phyloP scores from a whole-genome alignment of 1,284 basidiomycete genomes.

The Sporisorium scitamineum region DNA sequence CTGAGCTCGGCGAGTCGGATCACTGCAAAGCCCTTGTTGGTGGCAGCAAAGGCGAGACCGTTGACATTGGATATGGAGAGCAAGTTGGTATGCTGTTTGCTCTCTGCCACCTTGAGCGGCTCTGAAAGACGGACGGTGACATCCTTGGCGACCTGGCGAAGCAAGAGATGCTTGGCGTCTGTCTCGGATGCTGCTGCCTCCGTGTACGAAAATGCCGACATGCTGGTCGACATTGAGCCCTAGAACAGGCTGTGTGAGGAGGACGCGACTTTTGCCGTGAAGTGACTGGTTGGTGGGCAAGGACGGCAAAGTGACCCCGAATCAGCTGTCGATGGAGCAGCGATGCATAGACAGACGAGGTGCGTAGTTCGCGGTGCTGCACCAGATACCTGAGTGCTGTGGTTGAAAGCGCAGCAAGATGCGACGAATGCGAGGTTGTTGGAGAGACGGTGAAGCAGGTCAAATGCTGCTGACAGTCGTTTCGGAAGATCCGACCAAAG shows the following conservation, averaged over 20 bases:
- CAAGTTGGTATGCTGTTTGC: slow-evolving; percentile 60
- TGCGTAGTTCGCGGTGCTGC: slow-evolving; percentile 5
- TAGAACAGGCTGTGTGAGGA: not conserved
- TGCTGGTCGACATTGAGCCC: not conserved
- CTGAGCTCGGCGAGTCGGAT: slow-evolving; percentile 62
- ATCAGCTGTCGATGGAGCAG: slow-evolving; percentile 4
- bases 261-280: not conserved
- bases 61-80: slow-evolving; percentile 70
- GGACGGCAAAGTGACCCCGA: not conserved
- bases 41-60: slow-evolving; percentile 70
- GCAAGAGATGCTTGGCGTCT: slow-evolving; percentile 71
- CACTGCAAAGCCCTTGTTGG: slow-evolving; percentile 66
- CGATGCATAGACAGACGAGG: slow-evolving; percentile 13
- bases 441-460: not conserved
- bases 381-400: not conserved
- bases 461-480: not conserved
- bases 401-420: not conserved
- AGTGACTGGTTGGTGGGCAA: not conserved
- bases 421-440: not conserved
- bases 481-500: slow-evolving; percentile 13
- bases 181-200: slow-evolving; percentile 32
- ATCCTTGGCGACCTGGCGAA: slow-evolving; percentile 62
- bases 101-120: slow-evolving; percentile 49
- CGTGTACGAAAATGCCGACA: slow-evolving; percentile 15
- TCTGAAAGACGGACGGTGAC: slow-evolving; percentile 63